Evolutionary conservation across 1,284 basidiomycete species (phyloP).

Genomic region (Somion occarium): DNA sequence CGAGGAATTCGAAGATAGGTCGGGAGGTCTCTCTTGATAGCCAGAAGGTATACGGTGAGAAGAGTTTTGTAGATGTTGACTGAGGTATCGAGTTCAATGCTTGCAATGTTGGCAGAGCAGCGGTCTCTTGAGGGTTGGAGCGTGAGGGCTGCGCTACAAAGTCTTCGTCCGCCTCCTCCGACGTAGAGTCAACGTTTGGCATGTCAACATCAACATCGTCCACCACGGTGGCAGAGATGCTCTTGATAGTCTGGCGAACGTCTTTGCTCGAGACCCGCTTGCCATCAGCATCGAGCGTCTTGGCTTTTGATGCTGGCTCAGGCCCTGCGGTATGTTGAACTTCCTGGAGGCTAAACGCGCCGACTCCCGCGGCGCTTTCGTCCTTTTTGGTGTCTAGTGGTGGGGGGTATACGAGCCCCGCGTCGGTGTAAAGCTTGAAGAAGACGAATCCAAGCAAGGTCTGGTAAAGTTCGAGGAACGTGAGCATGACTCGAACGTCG

Average conservation of each 20-base stretch:
- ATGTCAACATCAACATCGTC: constrained; percentile 37
- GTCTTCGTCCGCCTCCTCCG: constrained; percentile 58
- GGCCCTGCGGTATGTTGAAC: constrained; percentile 30
- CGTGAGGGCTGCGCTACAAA: constrained; percentile 66
- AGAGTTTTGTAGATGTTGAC: constrained; percentile 56
- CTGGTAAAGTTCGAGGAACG: constrained; percentile 98
- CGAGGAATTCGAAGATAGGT: constrained; percentile 91
- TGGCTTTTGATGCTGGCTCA: constrained; percentile 30
- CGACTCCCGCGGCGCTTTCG: constrained; percentile 85
- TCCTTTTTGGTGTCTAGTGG: constrained; percentile 84
- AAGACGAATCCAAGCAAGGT: constrained; percentile 94
- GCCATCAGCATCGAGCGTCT: constrained; percentile 46
- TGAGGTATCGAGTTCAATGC: constrained; percentile 60
- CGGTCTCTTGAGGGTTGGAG: constrained; percentile 45
- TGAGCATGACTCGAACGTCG: constrained; percentile 97
- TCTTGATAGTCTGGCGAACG: constrained; percentile 72
- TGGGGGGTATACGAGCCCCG: constrained; percentile 92
- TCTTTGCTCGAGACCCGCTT: constrained; percentile 63
- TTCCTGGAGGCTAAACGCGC: constrained; percentile 82
- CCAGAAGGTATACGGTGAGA: constrained; percentile 89
- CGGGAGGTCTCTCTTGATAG: constrained; percentile 93
- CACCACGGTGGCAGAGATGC: constrained; percentile 34
- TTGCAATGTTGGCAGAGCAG: constrained; percentile 74
- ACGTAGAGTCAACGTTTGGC: constrained; percentile 27
- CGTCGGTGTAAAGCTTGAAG: constrained; percentile 97